Evolutionary conservation across 768 basidiomycete genomes (phyloP).

Genomic region (Mrakia blollopis): DNA sequence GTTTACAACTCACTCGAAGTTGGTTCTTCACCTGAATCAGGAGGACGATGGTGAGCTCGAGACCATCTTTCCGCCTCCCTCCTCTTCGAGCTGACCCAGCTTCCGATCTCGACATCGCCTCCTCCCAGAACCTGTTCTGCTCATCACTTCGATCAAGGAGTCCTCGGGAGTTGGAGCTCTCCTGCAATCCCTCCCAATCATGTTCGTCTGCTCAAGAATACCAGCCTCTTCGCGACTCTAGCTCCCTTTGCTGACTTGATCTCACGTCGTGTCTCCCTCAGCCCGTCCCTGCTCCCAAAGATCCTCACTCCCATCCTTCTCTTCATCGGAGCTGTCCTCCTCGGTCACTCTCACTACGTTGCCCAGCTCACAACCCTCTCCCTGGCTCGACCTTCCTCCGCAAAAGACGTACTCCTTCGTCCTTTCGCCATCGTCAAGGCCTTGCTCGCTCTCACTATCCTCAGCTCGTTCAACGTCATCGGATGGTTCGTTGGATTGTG

Average conservation of each 20-base stretch:
- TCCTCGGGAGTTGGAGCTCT: not conserved
- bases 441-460: not conserved
- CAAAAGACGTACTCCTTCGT: not conserved
- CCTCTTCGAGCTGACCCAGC: not conserved
- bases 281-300: not conserved
- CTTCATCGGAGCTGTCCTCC: constrained; percentile 3
- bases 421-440: not conserved
- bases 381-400: not conserved
- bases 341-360: constrained; percentile 13
- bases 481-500: not conserved
- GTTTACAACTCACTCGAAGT: not conserved
- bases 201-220: too few relatives aligned
- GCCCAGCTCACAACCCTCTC: not conserved
- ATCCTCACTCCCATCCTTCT: not conserved
- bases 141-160: constrained; percentile 4
- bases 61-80: not conserved
- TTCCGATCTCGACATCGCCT: too few relatives aligned
- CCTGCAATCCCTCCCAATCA: not conserved
- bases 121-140: not conserved
- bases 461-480: not conserved
- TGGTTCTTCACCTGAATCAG: not conserved
- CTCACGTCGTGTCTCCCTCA: not conserved
- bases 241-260: not conserved
- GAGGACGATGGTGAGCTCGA: constrained; percentile 3
- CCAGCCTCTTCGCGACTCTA: not conserved